Conservation (phyloP, 2,329 filamentous ascomycete species). For the Aspergillus sp. region DNA sequence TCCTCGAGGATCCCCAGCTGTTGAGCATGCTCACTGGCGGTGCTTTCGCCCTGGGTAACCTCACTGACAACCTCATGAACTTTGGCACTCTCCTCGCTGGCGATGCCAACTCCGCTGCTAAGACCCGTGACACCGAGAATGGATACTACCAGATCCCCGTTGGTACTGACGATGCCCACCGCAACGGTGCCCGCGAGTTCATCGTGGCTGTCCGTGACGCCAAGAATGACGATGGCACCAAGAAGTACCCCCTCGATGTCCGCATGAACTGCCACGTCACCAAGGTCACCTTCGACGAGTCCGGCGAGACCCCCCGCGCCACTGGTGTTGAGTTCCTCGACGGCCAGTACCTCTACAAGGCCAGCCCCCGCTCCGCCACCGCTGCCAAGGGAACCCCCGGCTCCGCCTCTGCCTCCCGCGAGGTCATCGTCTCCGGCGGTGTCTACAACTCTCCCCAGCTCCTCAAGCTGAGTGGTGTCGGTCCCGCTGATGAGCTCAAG, state of each 20-base stretch:
- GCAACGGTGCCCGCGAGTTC: constrained; percentile 37
- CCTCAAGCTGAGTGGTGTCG: constrained; percentile 62
- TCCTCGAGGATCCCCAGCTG: constrained; percentile 50
- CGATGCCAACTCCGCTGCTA: constrained; percentile 49
- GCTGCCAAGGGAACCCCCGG: constrained; percentile 31
- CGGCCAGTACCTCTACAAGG: constrained; percentile 44
- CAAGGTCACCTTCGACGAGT: constrained; percentile 41
- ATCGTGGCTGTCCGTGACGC: constrained; percentile 26
- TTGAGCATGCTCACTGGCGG: constrained; percentile 49
- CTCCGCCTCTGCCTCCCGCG: constrained; percentile 37
- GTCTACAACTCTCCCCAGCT: constrained; percentile 62
- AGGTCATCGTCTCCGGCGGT: constrained; percentile 47
- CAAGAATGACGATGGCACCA: constrained; percentile 16
- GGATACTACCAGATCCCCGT: constrained; percentile 58
- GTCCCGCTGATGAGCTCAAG: constrained; percentile 49
- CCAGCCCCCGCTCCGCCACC: constrained; percentile 34
- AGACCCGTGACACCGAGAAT: constrained; percentile 42
- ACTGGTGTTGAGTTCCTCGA: constrained; percentile 48
- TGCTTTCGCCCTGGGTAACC: constrained; percentile 48
- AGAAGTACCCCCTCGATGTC: constrained; percentile 53
- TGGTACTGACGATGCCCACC: constrained; percentile 29
- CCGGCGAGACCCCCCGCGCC: constrained; percentile 35
- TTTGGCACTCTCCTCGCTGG: constrained; percentile 44
- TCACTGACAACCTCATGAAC: constrained; percentile 37
- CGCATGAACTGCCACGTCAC: constrained; percentile 45